These are phyloP conservation scores for Fusarium chaquense DNA, from an alignment of 2,329 filamentous ascomycete species.

Conservation along the genomic window DNA sequence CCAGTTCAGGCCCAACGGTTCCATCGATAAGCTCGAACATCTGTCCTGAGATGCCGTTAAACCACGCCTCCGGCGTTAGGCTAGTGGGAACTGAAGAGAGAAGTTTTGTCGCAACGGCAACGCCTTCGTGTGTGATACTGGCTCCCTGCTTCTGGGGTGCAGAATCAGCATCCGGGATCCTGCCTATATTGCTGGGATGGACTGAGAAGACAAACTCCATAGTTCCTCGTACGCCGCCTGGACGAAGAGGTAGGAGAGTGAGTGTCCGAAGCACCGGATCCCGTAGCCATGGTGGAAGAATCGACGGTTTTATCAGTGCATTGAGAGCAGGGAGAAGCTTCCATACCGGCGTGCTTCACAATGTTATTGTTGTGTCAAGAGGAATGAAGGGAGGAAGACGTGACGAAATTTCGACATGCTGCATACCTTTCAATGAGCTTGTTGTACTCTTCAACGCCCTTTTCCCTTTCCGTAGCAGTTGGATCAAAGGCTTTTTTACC, in stretches of 20 bases:
- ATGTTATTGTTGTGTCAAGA: slow-evolving; percentile 13
- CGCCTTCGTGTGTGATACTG: slow-evolving; percentile 75
- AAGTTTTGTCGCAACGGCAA: slow-evolving; percentile 72
- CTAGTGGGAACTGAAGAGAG: slow-evolving; percentile 69
- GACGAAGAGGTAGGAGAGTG: slow-evolving; percentile 70
- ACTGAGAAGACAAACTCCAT: slow-evolving; percentile 79
- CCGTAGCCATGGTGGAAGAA: slow-evolving; percentile 71
- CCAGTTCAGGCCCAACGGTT: slow-evolving; percentile 51
- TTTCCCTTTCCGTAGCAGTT: slow-evolving; percentile 48
- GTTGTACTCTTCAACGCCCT: slow-evolving; percentile 57
- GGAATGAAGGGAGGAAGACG: too few relatives aligned
- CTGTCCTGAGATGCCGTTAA: slow-evolving; percentile 70
- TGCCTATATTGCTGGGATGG: slow-evolving; percentile 66
- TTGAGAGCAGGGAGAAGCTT: slow-evolving; percentile 72
- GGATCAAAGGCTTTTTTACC: slow-evolving; percentile 65
- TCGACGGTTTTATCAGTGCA: slow-evolving; percentile 70
- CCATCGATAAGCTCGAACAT: slow-evolving; percentile 73
- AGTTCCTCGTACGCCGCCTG: slow-evolving; percentile 73
- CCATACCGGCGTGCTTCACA: slow-evolving; percentile 56
- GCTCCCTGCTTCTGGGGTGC: slow-evolving; percentile 67
- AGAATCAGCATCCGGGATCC: slow-evolving; percentile 54
- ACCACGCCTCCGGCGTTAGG: slow-evolving; percentile 69
- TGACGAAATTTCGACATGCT: not conserved
- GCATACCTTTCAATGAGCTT: slow-evolving; percentile 63
- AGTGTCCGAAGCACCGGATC: slow-evolving; percentile 67